These are phyloP conservation scores for Amyloporia xantha DNA, from an alignment of 768 basidiomycete genomes.

Conservation along the genomic window DNA sequence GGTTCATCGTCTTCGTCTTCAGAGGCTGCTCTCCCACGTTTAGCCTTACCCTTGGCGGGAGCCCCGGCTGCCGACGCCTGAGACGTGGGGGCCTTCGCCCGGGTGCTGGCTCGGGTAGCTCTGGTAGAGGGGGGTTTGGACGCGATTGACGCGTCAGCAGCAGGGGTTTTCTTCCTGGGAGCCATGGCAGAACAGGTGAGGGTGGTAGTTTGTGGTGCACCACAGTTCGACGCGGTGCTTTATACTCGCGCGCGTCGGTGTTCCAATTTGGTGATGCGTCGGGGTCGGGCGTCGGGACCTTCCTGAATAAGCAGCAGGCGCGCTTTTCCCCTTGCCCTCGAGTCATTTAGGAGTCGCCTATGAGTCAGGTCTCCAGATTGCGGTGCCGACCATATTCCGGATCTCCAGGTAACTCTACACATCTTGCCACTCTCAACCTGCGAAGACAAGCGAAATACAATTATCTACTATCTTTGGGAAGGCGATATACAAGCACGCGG, in stretches of 20 bases:
- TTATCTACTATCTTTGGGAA: no score
- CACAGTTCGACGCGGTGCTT: background rate
- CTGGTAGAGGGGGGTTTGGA: constrained; percentile 28
- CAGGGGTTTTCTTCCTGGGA: constrained; percentile 35
- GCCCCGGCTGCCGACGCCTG: constrained; percentile 9
- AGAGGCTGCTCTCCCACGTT: constrained; percentile 13
- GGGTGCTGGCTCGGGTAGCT: constrained; percentile 22
- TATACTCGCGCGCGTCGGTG: background rate
- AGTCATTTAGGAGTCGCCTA: no score
- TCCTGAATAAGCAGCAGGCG: no score
- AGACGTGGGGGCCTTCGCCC: constrained; percentile 18
- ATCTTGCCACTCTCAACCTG: no score
- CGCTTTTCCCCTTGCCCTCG: no score
- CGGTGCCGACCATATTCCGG: no score
- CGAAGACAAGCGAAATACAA: no score
- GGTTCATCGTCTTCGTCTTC: constrained; percentile 18
- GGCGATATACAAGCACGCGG: no score
- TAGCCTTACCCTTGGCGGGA: constrained; percentile 16
- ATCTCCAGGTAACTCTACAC: no score
- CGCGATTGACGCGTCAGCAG: constrained; percentile 14
- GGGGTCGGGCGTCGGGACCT: no score
- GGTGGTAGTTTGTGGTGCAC: background rate
- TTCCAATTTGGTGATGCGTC: background rate
- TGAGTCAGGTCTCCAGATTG: no score
- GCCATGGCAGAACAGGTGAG: constrained; percentile 8